A percentile compares a stretch with the other conserved stretches of the same genome.
Conservation (phyloP, 768 basidiomycete species). For the Panaeolus cyanescens region DNA sequence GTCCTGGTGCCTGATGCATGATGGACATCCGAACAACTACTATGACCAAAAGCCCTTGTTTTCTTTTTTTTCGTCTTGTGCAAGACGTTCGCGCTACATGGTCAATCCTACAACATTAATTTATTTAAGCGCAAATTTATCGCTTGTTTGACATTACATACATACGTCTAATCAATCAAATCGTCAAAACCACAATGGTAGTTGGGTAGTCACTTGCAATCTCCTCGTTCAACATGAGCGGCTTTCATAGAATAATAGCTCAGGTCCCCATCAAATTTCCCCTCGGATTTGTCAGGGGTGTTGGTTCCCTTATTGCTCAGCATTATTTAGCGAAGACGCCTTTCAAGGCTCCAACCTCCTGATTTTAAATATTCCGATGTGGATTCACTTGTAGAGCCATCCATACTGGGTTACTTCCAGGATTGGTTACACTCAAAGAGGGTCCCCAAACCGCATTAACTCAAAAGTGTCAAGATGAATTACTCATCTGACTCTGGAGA, state of each 20-base stretch:
- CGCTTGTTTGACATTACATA: background rate
- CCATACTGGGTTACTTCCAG: slow-evolving; percentile 16
- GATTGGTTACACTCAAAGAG: slow-evolving; percentile 14
- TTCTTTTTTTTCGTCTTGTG: background rate
- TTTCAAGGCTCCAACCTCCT: slow-evolving; percentile 4
- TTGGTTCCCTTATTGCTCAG: background rate
- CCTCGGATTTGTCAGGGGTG: slow-evolving; percentile 20
- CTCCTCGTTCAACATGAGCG: background rate
- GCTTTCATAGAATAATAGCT: background rate
- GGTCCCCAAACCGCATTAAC: slow-evolving; percentile 20
- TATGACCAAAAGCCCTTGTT: too few species aligned
- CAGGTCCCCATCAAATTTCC: slow-evolving; percentile 21
- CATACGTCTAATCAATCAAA: background rate
- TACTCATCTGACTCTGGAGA: slow-evolving; percentile 2
- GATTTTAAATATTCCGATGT: slow-evolving; percentile 7
- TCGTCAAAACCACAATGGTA: background rate
- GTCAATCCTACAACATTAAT: too few species aligned
- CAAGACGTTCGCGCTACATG: background rate
- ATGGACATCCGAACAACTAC: too few species aligned
- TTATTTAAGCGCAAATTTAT: background rate
- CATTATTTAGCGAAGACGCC: background rate
- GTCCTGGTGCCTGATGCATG: slow-evolving; percentile 1
- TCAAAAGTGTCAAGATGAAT: slow-evolving; percentile 21
- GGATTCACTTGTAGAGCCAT: slow-evolving; percentile 5
- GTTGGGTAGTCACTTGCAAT: background rate